Conservation (phyloP, 768 basidiomycete genomes). For the Termitomyces sp. region DNA sequence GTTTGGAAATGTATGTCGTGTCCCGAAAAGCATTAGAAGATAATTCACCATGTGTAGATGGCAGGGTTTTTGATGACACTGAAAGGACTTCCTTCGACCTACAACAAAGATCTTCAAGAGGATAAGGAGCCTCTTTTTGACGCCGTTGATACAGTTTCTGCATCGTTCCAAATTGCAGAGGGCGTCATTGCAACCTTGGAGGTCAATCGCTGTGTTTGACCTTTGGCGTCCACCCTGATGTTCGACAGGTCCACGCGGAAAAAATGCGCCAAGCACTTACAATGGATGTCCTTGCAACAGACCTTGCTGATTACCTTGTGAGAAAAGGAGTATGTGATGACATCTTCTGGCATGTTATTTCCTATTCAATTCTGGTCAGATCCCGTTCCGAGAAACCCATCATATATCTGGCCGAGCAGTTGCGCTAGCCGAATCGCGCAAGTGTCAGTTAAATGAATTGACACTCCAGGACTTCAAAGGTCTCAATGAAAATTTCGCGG, state of each 20-base stretch:
- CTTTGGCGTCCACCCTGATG: neutral
- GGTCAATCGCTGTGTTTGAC: conserved; percentile 34
- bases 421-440: conserved; percentile 82
- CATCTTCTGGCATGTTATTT: neutral
- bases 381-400: conserved; percentile 98
- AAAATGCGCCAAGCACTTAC: conserved; percentile 91
- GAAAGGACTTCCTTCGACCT: conserved; percentile 96
- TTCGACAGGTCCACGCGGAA: conserved; percentile 69
- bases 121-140: conserved; percentile 98
- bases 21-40: neutral
- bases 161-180: conserved; percentile 88
- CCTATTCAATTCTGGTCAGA: conserved; percentile 39
- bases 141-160: conserved; percentile 81
- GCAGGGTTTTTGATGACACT: conserved; percentile 96
- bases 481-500: conserved; percentile 71
- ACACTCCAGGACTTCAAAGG: conserved; percentile 73
- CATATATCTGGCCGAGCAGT: conserved; percentile 97
- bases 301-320: conserved; percentile 96
- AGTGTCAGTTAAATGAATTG: conserved; percentile 78
- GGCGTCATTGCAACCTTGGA: conserved; percentile 90
- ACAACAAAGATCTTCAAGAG: conserved; percentile 99
- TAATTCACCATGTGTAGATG: conserved; percentile 52
- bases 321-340: conserved; percentile 81
- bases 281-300: conserved; percentile 98
- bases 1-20: conserved; percentile 73